phyloP scores from a whole-genome alignment of 2,329 filamentous ascomycete genomes.

The Thielaviopsis ethacetica region DNA sequence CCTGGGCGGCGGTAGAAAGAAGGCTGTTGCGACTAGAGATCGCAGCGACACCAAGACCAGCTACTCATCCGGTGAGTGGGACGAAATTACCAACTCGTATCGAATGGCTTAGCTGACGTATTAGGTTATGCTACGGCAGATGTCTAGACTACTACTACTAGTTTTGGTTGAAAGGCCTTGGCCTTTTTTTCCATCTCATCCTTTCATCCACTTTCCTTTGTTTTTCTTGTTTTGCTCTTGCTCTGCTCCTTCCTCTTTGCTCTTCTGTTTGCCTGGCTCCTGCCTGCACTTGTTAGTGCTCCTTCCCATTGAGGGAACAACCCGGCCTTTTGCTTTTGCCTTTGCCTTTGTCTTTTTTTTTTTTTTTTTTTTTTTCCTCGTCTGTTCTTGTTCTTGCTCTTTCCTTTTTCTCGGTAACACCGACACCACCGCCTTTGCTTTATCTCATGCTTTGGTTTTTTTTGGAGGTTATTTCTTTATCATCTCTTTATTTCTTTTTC shows the following conservation, averaged over 20 bases:
- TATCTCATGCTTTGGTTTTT: background rate
- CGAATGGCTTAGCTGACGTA: background rate
- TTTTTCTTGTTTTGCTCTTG: background rate
- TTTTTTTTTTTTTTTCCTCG: background rate
- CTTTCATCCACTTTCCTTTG: background rate
- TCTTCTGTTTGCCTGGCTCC: background rate
- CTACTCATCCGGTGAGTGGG: background rate
- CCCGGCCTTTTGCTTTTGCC: background rate
- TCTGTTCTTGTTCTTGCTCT: background rate
- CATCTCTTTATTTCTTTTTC: background rate
- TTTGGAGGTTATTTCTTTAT: background rate
- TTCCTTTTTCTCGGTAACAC: background rate
- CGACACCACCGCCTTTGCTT: background rate
- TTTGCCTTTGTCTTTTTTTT: background rate
- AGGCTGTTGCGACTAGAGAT: background rate
- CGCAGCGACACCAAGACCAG: conserved; percentile 4
- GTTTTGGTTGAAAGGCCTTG: background rate
- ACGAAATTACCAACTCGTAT: background rate
- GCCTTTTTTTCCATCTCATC: background rate
- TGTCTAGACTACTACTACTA: background rate
- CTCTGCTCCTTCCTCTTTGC: background rate
- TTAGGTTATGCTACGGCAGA: background rate
- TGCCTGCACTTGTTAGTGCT: background rate
- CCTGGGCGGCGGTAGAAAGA: background rate
- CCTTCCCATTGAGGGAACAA: background rate